phyloP scores from a whole-genome alignment of 345 rosid genomes.

The Clarkia xantiana region DNA sequence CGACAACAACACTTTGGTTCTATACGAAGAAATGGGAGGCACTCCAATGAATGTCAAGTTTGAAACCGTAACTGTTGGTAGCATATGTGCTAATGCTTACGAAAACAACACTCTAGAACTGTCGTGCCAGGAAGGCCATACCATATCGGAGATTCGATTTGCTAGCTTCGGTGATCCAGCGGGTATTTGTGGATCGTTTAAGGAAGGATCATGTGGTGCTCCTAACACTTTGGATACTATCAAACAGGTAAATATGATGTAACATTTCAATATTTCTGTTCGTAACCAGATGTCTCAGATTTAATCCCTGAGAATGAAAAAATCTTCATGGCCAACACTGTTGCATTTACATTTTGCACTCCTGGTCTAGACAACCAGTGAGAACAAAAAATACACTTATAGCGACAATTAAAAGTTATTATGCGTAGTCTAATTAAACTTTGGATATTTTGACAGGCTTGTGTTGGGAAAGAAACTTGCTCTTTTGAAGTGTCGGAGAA shows the following conservation, averaged over 20 bases:
- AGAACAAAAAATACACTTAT: neutral
- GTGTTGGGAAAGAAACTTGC: constrained; percentile 16
- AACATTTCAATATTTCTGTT: too few species aligned
- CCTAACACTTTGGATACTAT: neutral
- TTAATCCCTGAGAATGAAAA: neutral
- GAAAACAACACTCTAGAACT: constrained; percentile 24
- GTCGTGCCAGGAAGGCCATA: constrained; percentile 29
- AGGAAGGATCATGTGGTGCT: neutral
- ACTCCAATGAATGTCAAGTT: constrained; percentile 19
- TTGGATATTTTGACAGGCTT: constrained; percentile 4
- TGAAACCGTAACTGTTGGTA: constrained; percentile 31
- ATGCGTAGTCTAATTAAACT: neutral
- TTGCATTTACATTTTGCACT: too few species aligned
- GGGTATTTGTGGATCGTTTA: neutral
- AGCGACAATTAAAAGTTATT: neutral
- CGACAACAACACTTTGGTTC: constrained; percentile 20
- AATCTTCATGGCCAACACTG: neutral
- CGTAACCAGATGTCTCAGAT: neutral
- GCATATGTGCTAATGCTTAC: constrained; percentile 25
- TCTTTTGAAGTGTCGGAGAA: constrained; percentile 11
- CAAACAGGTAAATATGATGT: constrained; percentile 1
- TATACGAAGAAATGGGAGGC: constrained; percentile 54
- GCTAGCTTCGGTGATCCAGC: constrained; percentile 37
- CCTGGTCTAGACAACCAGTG: neutral
- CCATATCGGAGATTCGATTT: constrained; percentile 24